Percentiles rank a stretch among this genome's conserved stretches.
These are phyloP conservation scores for Petasospora fabianii DNA, from an alignment of 1,139 yeast species.

Conservation along the genomic window DNA sequence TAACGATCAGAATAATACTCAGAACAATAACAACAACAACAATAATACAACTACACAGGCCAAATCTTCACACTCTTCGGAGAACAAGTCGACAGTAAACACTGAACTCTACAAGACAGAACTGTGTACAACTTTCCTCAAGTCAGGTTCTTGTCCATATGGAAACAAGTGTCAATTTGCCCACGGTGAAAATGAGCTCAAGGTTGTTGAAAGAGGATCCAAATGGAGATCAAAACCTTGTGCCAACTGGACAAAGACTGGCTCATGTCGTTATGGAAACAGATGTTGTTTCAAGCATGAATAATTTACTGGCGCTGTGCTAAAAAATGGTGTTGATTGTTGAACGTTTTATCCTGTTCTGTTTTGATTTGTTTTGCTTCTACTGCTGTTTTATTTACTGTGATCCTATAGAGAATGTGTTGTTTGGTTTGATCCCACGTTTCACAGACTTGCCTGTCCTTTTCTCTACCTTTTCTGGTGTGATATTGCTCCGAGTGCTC, in stretches of 20 bases:
- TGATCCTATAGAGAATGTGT: not conserved
- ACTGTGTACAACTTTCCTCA: constrained; percentile 75
- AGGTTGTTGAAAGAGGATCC: constrained; percentile 67
- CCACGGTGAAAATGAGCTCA: constrained; percentile 78
- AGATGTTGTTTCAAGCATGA: constrained; percentile 89
- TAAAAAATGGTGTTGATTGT: too few species aligned
- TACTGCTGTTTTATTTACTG: not conserved
- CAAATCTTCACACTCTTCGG: constrained; percentile 21
- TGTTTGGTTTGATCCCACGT: too few species aligned
- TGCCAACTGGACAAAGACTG: constrained; percentile 80
- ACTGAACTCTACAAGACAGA: constrained; percentile 86
- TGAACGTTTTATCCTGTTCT: too few species aligned
- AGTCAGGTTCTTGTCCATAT: constrained; percentile 76
- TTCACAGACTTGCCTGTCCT: too few species aligned
- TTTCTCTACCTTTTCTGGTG: too few species aligned
- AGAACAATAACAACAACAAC: not conserved
- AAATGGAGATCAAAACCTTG: constrained; percentile 93
- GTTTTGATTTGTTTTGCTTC: not conserved
- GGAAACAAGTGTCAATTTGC: constrained; percentile 94
- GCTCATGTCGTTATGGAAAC: constrained; percentile 83
- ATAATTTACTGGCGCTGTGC: too few species aligned
- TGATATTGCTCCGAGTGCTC: too few species aligned
- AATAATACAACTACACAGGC: constrained; percentile 1
- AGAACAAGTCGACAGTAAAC: constrained; percentile 44
- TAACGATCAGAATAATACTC: too few species aligned